Base-by-base conservation (phyloP, 177 flowering plant species). In the Tripterygium wilfordii region DNA sequence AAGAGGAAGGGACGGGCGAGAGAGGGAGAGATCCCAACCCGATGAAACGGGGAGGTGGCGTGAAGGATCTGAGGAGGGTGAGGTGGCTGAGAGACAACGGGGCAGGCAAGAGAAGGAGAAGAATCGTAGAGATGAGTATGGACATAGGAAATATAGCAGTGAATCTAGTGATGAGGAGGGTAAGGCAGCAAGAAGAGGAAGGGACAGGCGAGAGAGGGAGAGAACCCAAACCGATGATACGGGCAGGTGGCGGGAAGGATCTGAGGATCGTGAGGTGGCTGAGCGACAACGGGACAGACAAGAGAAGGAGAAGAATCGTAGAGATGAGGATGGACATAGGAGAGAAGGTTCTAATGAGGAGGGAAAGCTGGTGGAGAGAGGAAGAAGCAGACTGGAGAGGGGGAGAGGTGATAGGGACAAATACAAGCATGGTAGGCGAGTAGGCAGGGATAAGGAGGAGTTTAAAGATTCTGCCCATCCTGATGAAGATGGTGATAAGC, bases 341-440 rank as follows among this genome's bases (percentile, higher is more conserved):
- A 29, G 20, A 8, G 21, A 37, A 42, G 42, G 54, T 54, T 60
- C 25, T n/a, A 54, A 42, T 23, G 58, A 42, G 27, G 64, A 43
- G 25, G 59, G 33, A 10, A 38, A 33, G 40, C 12, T 14, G 41
- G 37, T 24, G 22, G 56, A 49, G 46, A 43, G 46, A 31, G 41
- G 13, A n/a, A n/a, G n/a, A n/a, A n/a, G n/a, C n/a, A n/a, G n/a
- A n/a, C 8, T 44, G 45, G 35, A 13, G 28, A 15, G 42, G 10
- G 51, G 27, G 37, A 46, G 38, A 27, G 36, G 14, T 14, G 36
- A 27, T 5, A 14, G 20, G 7, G n/a, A n/a, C n/a, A 36, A 19
- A 14, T 35, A 46, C 56, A 58, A 43, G 50, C 26, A 15, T 6
- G 41, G 18, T 8, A 37, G 41, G 10, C 8, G 33, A 6, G 12